Evolutionary conservation across 1,284 basidiomycete genomes (phyloP).

Genomic region (Lentinus polychrous): DNA sequence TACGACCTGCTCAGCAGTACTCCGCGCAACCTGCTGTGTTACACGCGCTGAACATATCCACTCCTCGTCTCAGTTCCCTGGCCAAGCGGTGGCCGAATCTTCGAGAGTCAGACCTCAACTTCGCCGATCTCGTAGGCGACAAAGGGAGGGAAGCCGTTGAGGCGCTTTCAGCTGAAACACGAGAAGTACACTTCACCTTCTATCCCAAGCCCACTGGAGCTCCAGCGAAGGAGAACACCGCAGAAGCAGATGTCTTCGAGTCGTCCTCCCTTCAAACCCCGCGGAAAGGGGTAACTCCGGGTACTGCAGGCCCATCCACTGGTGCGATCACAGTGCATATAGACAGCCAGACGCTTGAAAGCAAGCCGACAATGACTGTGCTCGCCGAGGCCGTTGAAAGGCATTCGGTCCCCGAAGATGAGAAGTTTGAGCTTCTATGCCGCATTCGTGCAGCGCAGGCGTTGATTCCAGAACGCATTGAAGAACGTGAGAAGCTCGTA

Average conservation of each 20-base stretch:
- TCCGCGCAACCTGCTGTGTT: conserved; percentile 76
- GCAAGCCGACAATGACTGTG: conserved; percentile 64
- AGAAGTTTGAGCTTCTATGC: conserved; percentile 87
- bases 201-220: conserved; percentile 47
- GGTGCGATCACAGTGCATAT: conserved; percentile 63
- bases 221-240: conserved; percentile 23
- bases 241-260: conserved; percentile 37
- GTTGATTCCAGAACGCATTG: conserved; percentile 50
- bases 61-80: conserved; percentile 64
- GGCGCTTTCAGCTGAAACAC: conserved; percentile 56
- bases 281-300: conserved; percentile 16
- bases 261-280: conserved; percentile 30
- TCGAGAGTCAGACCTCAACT: conserved; percentile 65
- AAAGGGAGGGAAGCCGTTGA: conserved; percentile 48
- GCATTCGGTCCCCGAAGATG: conserved; percentile 74
- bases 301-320: conserved; percentile 22
- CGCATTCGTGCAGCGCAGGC: conserved; percentile 77
- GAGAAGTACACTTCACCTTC: conserved; percentile 72
- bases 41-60: conserved; percentile 70
- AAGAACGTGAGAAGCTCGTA: conserved; percentile 75
- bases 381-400: conserved; percentile 69
- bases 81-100: conserved; percentile 70
- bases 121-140: conserved; percentile 58
- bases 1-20: conserved; percentile 94
- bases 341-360: conserved; percentile 49